Base-by-base conservation (phyloP, 2,329 filamentous ascomycete species). In the Penicillium sp. region DNA sequence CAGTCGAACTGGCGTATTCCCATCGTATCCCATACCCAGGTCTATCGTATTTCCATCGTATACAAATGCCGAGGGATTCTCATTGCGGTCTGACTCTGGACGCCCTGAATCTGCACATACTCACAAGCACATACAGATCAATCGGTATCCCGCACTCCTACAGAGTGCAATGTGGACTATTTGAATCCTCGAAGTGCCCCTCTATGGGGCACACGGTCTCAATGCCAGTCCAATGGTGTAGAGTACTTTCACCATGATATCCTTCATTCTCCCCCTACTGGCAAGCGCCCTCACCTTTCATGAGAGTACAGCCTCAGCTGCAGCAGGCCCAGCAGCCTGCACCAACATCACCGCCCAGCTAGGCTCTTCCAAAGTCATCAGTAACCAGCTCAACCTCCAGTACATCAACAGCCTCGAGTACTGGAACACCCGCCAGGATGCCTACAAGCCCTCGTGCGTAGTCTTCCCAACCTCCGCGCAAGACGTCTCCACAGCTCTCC, bases 291-390 rank as follows among this genome's bases (percentile, higher is more conserved):
- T 58, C 14, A 55, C 74, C 43, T n/a, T 51, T 57, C 46, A 40
- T 56, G 43, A 31, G 16, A 46, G 14, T 31, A 58, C 43, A 18
- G 60, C 59, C 24, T 47, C 55, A 6, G 22, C 31, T 11, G 50
- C 55, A 2, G 53, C 58, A 18, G 63, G 60, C 36, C 41, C 62
- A 41, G 19, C 55, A 2, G 64, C 64, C 27, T 82, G 39, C 59
- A 69, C n/a, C 64, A 80, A 40, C 56, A 74, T 91, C 89, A 52
- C 86, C 81, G 70, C 86, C 76, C 14, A 89, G 36, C 19, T 65
- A 13, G 62, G 59, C 50, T 63, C 64, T 0, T 55, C 60, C n/a
- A 68, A 67, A 56, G 60, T 69, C 19, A 46, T 51, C 39, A 62
- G 31, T 13, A 66, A 54, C 33, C 53, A 58, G 11, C 24, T 69